A percentile compares a stretch with the other conserved stretches of the same genome.
Conservation (phyloP, 805 yeast genomes). For the Starmerella apis region DNA sequence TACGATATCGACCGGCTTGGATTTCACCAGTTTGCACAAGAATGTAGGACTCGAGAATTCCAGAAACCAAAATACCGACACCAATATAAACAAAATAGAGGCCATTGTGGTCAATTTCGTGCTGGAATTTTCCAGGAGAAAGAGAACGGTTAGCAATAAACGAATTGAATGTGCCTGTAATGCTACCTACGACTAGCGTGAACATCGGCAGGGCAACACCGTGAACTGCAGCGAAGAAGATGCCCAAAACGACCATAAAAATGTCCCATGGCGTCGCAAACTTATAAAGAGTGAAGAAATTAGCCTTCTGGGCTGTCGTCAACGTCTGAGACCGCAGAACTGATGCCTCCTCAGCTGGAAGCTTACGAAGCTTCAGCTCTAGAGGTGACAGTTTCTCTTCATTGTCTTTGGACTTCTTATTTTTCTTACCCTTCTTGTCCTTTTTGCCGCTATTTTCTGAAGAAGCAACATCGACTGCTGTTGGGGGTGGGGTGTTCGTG, state of each 20-base stretch:
- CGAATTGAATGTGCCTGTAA: constrained; percentile 33
- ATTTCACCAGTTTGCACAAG: constrained; percentile 36
- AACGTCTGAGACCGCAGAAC: constrained; percentile 31
- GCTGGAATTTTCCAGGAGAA: constrained; percentile 29
- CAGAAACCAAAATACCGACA: constrained; percentile 31
- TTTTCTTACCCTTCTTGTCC: constrained; percentile 4
- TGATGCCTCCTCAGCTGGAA: constrained; percentile 30
- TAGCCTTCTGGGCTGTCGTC: constrained; percentile 22
- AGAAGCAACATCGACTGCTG: not conserved
- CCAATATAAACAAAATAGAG: constrained; percentile 36
- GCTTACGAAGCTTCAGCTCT: constrained; percentile 18
- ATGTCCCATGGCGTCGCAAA: constrained; percentile 31
- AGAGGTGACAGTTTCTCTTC: constrained; percentile 8
- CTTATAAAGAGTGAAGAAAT: constrained; percentile 30
- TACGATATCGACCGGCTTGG: constrained; percentile 34
- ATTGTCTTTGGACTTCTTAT: constrained; percentile 1
- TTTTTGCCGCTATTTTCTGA: not conserved
- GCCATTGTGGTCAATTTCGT: constrained; percentile 31
- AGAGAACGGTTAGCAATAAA: constrained; percentile 27
- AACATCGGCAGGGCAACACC: constrained; percentile 37
- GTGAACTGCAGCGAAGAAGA: constrained; percentile 30
- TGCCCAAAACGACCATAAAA: constrained; percentile 28
- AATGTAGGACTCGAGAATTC: constrained; percentile 31
- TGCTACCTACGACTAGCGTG: constrained; percentile 35
- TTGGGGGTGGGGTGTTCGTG: not conserved